These are phyloP conservation scores for Pythium dissimile DNA, from an alignment of 352 stramenopile genomes.

Conservation along the genomic window DNA sequence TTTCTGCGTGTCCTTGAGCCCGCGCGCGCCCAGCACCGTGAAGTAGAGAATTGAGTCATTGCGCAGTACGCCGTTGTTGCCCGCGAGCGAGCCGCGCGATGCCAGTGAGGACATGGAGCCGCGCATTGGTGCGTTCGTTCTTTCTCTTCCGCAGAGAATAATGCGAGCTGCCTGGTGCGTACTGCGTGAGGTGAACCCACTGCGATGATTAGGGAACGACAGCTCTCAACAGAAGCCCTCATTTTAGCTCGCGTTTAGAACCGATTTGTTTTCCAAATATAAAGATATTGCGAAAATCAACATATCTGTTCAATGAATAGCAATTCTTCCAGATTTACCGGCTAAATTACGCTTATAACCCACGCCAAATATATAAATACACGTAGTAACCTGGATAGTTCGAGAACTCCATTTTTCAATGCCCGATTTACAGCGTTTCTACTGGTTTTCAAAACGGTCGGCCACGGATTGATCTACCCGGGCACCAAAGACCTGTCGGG, in stretches of 20 bases:
- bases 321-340: conserved; percentile 4
- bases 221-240: background rate
- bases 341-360: background rate
- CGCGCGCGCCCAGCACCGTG: conserved; percentile 55
- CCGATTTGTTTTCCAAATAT: too few species aligned
- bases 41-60: conserved; percentile 75
- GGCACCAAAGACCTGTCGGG: background rate
- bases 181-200: background rate
- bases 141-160: background rate
- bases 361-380: conserved; percentile 7
- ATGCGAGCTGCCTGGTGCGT: too few species aligned
- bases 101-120: conserved; percentile 7
- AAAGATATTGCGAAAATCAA: conserved; percentile 1
- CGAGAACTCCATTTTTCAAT: conserved; percentile 1
- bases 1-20: conserved; percentile 66
- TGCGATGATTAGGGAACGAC: background rate
- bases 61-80: conserved; percentile 30
- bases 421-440: background rate
- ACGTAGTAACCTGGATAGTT: background rate
- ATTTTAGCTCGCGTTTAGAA: too few species aligned
- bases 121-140: conserved; percentile 1
- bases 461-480: background rate
- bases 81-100: conserved; percentile 16
- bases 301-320: conserved; percentile 4
- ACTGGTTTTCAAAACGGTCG: background rate